Base-by-base conservation (phyloP, 2,329 filamentous ascomycete species). In the Colletotrichum sp. region DNA sequence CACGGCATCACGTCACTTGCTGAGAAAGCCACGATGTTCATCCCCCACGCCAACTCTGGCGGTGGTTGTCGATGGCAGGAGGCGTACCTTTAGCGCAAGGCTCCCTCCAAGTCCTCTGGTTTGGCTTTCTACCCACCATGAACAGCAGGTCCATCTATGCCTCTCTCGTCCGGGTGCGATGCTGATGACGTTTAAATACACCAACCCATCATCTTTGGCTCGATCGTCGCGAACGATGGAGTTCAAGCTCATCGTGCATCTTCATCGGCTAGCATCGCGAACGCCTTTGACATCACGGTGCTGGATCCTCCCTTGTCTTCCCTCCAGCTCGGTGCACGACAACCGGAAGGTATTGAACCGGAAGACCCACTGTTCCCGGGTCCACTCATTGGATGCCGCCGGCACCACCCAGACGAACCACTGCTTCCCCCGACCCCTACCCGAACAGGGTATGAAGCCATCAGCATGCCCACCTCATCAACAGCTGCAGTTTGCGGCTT, bases 1-100 rank as follows among this genome's bases (percentile, higher is more conserved):
- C 68, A 39, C 18, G 16, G n/a, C 62, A 68, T 52, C 72, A 75
- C 72, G 72, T 75, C 72, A 75, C 55, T 16, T 24, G 52, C 18
- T 30, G 10, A 4, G 16, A 16, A n/a, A 18, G 36, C n/a, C 28
- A 30, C 39, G 68, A 24, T 52, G n/a, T 18, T 30, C 26, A 18
- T 18, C 16, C 30, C 26, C 52, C 34, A 39, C 24, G 26, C 55
- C 26, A 26, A 36, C 15, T 49, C 28, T 36, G 30, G 28, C 49
- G 39, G 2, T 39, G 32, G 21, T 71, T 65, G 65, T n/a, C 28
- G 39, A 30, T 24, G 6, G 12, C 21, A 30, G 32, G 26, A 55
- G 32, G 67, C 57, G 60, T 59, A 36, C 9, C 28, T 21, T 16
- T 55, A 34, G 68, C 72, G 60, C 13, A 63, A 75, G 69, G 68